phyloP scores from a whole-genome alignment of 108 stramenopile genomes.

The Nitzschia sp. region DNA sequence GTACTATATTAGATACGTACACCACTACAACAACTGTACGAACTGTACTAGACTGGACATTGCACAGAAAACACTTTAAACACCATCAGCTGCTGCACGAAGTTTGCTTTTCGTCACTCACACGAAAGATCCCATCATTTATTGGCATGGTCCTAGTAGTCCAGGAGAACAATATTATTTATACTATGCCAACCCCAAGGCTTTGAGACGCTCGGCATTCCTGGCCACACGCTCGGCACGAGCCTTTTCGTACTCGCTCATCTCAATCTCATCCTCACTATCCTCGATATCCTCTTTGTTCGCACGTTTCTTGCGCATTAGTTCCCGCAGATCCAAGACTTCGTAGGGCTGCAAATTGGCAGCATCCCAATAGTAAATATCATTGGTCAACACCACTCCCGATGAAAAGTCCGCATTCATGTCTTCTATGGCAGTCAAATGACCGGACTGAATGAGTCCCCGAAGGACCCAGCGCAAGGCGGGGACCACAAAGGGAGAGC shows the following conservation, averaged over 20 bases:
- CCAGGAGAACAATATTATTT: too few species aligned
- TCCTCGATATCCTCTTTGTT: conserved; percentile 36
- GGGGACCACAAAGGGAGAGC: conserved; percentile 58
- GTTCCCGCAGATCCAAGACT: conserved; percentile 63
- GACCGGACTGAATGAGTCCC: conserved; percentile 76
- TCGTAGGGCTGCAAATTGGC: conserved; percentile 51
- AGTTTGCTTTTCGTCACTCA: too few species aligned
- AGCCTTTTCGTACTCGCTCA: conserved; percentile 87
- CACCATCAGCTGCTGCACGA: too few species aligned
- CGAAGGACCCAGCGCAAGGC: conserved; percentile 86
- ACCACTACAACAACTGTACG: too few species aligned
- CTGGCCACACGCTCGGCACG: conserved; percentile 81
- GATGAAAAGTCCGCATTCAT: conserved; percentile 46
- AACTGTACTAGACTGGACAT: too few species aligned
- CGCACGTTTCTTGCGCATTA: conserved; percentile 52
- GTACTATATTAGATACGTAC: too few species aligned
- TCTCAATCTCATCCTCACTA: conserved; percentile 70
- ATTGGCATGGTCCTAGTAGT: neutral
- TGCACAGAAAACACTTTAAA: too few species aligned
- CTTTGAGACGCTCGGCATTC: conserved; percentile 83
- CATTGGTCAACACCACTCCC: conserved; percentile 55
- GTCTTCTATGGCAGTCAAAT: conserved; percentile 64
- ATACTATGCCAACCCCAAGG: conserved; percentile 70
- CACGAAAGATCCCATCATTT: too few species aligned
- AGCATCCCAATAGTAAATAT: conserved; percentile 63